A percentile compares a stretch with the other conserved stretches of the same genome.
Conservation (phyloP, 306 rosid genomes). For the Cucumis melo region DNA sequence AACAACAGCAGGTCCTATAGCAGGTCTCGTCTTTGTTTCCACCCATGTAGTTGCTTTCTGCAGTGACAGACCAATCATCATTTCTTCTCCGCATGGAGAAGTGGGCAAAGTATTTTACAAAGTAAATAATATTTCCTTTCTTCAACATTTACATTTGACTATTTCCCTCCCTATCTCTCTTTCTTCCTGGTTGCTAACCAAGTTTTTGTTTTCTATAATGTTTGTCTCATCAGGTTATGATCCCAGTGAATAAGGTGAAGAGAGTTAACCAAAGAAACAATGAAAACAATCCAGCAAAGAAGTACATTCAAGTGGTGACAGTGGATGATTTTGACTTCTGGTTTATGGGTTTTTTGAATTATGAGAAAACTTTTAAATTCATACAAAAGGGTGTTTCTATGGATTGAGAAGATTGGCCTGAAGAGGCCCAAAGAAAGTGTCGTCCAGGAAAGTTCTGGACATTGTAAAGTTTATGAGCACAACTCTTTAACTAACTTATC, state of each 20-base stretch:
- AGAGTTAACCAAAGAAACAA: constrained; percentile 30
- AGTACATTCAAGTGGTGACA: constrained; percentile 43
- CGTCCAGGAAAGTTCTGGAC: not conserved
- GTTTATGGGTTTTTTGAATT: constrained; percentile 58
- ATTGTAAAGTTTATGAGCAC: not conserved
- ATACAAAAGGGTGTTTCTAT: constrained; percentile 23
- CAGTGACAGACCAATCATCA: constrained; percentile 58
- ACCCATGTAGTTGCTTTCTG: constrained; percentile 60
- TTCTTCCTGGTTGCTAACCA: not conserved
- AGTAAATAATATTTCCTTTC: constrained; percentile 9
- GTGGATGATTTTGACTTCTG: constrained; percentile 50
- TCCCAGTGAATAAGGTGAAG: constrained; percentile 28
- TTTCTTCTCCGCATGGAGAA: constrained; percentile 39
- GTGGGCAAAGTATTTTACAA: constrained; percentile 38
- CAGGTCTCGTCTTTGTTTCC: constrained; percentile 83
- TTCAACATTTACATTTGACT: not conserved
- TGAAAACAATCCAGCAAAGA: constrained; percentile 31
- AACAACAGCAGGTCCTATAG: constrained; percentile 72
- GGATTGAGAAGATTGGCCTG: not conserved
- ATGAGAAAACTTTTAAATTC: constrained; percentile 25
- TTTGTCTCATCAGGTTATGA: constrained; percentile 4
- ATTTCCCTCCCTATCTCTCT: not conserved
- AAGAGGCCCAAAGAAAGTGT: not conserved
- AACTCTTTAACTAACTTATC: not conserved
- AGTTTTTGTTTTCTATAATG: not conserved